phyloP scores from a whole-genome alignment of 305 asterid genomes.

The Fraxinus sp. region DNA sequence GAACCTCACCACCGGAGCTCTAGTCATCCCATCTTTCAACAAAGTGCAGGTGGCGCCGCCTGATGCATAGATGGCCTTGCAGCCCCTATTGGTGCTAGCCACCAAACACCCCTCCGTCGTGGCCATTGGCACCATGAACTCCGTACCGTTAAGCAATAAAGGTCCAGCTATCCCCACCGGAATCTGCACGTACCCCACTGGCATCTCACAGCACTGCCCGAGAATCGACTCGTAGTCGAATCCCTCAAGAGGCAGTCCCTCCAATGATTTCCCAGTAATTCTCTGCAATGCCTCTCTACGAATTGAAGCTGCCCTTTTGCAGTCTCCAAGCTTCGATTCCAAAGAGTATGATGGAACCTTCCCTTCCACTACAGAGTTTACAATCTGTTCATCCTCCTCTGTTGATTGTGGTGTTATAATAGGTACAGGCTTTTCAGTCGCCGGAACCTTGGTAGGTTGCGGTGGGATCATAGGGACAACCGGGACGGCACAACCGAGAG shows the following conservation, averaged over 20 bases:
- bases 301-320: constrained; percentile 41
- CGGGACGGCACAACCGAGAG: constrained; percentile 32
- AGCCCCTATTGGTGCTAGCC: constrained; percentile 54
- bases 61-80: constrained; percentile 41
- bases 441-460: constrained; percentile 26
- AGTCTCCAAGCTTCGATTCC: constrained; percentile 46
- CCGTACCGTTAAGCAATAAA: constrained; percentile 46
- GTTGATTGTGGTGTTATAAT: constrained; percentile 21
- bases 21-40: constrained; percentile 49
- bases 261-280: constrained; percentile 43
- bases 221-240: constrained; percentile 46
- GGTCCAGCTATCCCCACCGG: constrained; percentile 59
- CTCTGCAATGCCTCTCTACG: constrained; percentile 49
- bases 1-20: constrained; percentile 58
- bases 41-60: constrained; percentile 47
- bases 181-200: constrained; percentile 48
- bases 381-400: constrained; percentile 38
- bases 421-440: constrained; percentile 16
- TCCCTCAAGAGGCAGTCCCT: constrained; percentile 48
- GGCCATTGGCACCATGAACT: constrained; percentile 50
- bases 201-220: constrained; percentile 62
- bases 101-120: constrained; percentile 53
- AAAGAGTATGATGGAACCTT: constrained; percentile 39
- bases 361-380: constrained; percentile 34
- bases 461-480: constrained; percentile 16